Evolutionary conservation across 208 protist genomes (phyloP).

Genomic region (Wallacemonas sp.): DNA sequence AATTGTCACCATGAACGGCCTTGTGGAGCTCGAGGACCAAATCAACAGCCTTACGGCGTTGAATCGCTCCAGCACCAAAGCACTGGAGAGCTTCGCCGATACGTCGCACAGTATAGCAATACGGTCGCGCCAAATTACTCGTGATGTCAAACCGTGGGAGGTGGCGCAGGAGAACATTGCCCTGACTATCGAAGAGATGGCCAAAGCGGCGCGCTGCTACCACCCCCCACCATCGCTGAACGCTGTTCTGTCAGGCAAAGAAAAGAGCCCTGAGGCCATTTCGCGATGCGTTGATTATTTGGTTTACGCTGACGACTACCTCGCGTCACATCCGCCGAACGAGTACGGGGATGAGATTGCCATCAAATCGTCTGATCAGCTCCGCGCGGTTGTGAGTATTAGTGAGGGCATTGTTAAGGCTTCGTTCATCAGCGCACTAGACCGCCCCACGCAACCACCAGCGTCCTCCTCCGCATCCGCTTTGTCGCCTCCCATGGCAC

Average conservation of each 20-base stretch:
- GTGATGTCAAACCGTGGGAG: constrained; percentile 83
- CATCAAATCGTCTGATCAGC: constrained; percentile 36
- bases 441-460: constrained; percentile 23
- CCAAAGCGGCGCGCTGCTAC: constrained; percentile 82
- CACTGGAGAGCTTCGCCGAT: constrained; percentile 83
- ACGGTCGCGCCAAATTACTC: constrained; percentile 62
- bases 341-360: constrained; percentile 51
- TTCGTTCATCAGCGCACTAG: constrained; percentile 66
- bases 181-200: constrained; percentile 83
- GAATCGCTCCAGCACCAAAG: constrained; percentile 61
- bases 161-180: constrained; percentile 87
- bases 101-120: constrained; percentile 69
- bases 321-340: constrained; percentile 71
- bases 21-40: constrained; percentile 70
- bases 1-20: constrained; percentile 34
- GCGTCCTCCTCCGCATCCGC: not conserved
- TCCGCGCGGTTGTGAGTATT: constrained; percentile 62
- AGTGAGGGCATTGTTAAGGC: constrained; percentile 66
- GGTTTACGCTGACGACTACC: constrained; percentile 83
- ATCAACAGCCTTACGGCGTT: constrained; percentile 66
- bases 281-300: constrained; percentile 84
- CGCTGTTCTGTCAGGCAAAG: constrained; percentile 58
- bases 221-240: constrained; percentile 69
- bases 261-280: constrained; percentile 55
- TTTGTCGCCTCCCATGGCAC: too few relatives aligned